These are phyloP conservation scores for Diplodia intermedia DNA, from an alignment of 2,329 filamentous ascomycete species.

Conservation along the genomic window DNA sequence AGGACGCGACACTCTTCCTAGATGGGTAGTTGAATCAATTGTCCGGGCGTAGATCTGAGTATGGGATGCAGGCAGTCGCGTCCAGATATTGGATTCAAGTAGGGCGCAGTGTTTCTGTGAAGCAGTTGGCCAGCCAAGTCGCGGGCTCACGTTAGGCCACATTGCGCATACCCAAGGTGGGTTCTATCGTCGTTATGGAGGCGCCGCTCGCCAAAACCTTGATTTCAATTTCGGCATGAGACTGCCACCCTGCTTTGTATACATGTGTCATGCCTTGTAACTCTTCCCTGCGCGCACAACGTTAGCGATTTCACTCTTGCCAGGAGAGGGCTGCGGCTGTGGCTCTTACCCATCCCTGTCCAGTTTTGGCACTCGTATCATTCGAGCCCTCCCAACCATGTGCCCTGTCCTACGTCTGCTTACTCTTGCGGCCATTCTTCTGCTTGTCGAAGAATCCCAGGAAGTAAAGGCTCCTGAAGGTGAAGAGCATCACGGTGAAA, in stretches of 20 bases:
- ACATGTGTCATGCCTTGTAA: too few relatives aligned
- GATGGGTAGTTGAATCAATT: too few relatives aligned
- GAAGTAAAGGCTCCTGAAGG: conserved; percentile 65
- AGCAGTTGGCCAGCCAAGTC: background rate
- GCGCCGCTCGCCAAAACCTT: background rate
- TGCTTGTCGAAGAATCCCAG: conserved; percentile 63
- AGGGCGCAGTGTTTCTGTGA: too few relatives aligned
- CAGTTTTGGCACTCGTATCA: background rate
- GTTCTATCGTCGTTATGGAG: background rate
- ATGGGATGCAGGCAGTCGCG: too few relatives aligned
- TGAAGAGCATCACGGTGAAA: conserved; percentile 67
- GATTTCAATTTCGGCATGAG: background rate
- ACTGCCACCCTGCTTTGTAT: background rate
- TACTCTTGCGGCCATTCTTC: conserved; percentile 5
- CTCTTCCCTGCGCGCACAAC: background rate
- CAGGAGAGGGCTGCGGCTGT: background rate
- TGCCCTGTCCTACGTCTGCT: background rate
- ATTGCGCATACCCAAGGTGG: background rate
- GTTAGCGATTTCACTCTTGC: background rate
- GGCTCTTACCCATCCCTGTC: background rate
- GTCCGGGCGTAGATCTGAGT: too few relatives aligned
- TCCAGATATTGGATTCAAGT: too few relatives aligned
- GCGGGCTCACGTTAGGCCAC: background rate
- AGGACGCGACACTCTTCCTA: too few relatives aligned
- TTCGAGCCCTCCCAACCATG: background rate